These are phyloP conservation scores for Penicillium sp. DNA, from an alignment of 2,329 filamentous ascomycete genomes.

Conservation along the genomic window DNA sequence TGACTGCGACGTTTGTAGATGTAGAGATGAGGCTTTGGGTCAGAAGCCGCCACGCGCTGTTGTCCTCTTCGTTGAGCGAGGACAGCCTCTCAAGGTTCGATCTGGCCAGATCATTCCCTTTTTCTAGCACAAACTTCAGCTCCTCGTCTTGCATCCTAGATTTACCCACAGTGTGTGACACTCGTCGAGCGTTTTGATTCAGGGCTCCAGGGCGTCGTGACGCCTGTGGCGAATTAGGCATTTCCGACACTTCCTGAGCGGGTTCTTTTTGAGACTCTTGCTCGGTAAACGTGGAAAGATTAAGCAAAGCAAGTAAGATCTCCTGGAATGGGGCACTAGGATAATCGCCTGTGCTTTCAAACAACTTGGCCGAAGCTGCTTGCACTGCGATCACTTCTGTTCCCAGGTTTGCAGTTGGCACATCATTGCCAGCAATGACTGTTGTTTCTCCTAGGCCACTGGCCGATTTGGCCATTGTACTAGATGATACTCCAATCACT, in stretches of 20 bases:
- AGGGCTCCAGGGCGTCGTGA: conserved; percentile 32
- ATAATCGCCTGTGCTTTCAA: conserved; percentile 92
- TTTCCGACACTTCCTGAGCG: conserved; percentile 60
- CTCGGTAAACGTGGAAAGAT: conserved; percentile 59
- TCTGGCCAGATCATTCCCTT: conserved; percentile 71
- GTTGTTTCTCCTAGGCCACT: conserved; percentile 34
- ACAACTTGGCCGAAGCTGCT: conserved; percentile 79
- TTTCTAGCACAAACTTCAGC: conserved; percentile 65
- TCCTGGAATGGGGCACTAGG: conserved; percentile 80
- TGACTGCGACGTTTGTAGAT: conserved; percentile 42
- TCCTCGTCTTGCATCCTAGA: conserved; percentile 49
- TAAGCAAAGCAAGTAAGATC: conserved; percentile 75
- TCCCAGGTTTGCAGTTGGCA: conserved; percentile 66
- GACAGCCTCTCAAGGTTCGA: conserved; percentile 78
- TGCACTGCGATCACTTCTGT: conserved; percentile 87
- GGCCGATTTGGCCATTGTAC: conserved; percentile 32
- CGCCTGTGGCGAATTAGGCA: conserved; percentile 27
- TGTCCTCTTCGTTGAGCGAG: conserved; percentile 62
- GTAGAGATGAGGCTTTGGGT: conserved; percentile 58
- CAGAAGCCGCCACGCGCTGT: conserved; percentile 77
- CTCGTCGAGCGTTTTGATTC: conserved; percentile 44
- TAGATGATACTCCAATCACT: conserved; percentile 62
- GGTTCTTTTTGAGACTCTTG: conserved; percentile 53
- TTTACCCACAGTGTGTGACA: conserved; percentile 47
- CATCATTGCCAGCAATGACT: conserved; percentile 46